Percentiles rank a stretch among this genome's conserved stretches.
Conservation (phyloP, 2,329 filamentous ascomycete species). For the Talaromyces marneffei region DNA sequence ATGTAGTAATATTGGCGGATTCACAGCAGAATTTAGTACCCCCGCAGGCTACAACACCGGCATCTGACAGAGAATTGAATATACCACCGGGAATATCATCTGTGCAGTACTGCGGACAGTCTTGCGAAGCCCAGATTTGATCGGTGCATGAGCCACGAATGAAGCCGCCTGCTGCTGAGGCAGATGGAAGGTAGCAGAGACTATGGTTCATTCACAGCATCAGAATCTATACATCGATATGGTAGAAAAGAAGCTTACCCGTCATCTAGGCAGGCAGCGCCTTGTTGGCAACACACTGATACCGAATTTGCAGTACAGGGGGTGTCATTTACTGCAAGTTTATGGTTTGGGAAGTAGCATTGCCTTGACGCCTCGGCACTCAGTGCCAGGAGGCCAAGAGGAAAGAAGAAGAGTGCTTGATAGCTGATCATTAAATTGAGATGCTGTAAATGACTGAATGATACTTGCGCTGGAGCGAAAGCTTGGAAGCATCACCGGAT, state of each 20-base stretch:
- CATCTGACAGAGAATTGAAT: not conserved
- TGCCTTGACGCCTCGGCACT: not conserved
- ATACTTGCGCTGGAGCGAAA: not conserved
- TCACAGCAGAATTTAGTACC: not conserved
- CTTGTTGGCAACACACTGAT: not conserved
- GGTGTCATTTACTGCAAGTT: not conserved
- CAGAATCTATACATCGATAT: not conserved
- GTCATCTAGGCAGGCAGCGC: not conserved
- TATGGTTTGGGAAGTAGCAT: not conserved
- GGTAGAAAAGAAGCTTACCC: not conserved
- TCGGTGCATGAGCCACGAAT: not conserved
- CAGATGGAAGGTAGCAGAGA: constrained; percentile 1
- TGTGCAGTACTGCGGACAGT: constrained; percentile 1
- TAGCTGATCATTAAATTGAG: not conserved
- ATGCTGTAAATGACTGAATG: not conserved
- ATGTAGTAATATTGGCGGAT: not conserved
- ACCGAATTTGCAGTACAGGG: not conserved
- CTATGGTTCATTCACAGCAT: not conserved
- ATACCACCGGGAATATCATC: not conserved
- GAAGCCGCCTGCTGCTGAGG: not conserved
- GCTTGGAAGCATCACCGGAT: not conserved
- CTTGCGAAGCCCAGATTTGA: not conserved
- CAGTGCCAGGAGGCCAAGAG: not conserved
- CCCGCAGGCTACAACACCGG: not conserved
- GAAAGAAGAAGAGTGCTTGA: not conserved